Percentiles rank a stretch among this genome's conserved stretches.
Evolutionary conservation across 768 basidiomycete genomes (phyloP).

Genomic region (Imleria badia): DNA sequence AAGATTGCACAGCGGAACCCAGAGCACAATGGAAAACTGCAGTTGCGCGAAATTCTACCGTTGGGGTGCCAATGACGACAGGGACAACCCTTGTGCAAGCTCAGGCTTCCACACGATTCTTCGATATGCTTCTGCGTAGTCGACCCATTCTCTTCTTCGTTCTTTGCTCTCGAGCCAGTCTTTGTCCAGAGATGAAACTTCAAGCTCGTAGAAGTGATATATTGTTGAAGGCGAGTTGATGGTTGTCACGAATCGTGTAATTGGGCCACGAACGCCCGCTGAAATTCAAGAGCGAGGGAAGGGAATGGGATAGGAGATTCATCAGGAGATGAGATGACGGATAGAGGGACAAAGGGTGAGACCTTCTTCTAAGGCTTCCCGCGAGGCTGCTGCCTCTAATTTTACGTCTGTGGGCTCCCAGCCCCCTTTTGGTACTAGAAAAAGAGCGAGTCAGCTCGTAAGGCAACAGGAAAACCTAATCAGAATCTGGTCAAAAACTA

Average conservation of each 20-base stretch:
- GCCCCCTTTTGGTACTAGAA: constrained; percentile 87
- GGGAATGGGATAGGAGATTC: constrained; percentile 44
- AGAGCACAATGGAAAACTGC: constrained; percentile 2
- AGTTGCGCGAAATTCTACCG: constrained; percentile 37
- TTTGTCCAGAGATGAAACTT: constrained; percentile 71
- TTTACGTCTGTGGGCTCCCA: constrained; percentile 81
- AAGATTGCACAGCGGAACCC: constrained; percentile 14
- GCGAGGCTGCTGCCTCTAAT: constrained; percentile 84
- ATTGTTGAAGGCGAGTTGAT: constrained; percentile 76
- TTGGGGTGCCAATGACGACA: constrained; percentile 66
- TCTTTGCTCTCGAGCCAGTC: constrained; percentile 83
- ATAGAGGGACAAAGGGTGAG: constrained; percentile 78
- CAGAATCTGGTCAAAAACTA: not conserved
- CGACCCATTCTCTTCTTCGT: constrained; percentile 84
- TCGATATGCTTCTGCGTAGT: constrained; percentile 75
- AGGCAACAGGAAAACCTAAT: not conserved
- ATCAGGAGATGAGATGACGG: constrained; percentile 74
- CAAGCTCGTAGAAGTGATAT: constrained; percentile 90
- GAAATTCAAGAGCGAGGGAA: constrained; percentile 30
- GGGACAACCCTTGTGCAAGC: constrained; percentile 69
- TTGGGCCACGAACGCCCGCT: constrained; percentile 88
- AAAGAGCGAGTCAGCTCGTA: constrained; percentile 5
- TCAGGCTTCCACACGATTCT: constrained; percentile 85
- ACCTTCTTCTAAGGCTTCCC: constrained; percentile 97
- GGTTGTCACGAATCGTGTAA: constrained; percentile 82